These are phyloP conservation scores for Fusarium proliferatum DNA, from an alignment of 2,329 filamentous ascomycete species.

Conservation along the genomic window DNA sequence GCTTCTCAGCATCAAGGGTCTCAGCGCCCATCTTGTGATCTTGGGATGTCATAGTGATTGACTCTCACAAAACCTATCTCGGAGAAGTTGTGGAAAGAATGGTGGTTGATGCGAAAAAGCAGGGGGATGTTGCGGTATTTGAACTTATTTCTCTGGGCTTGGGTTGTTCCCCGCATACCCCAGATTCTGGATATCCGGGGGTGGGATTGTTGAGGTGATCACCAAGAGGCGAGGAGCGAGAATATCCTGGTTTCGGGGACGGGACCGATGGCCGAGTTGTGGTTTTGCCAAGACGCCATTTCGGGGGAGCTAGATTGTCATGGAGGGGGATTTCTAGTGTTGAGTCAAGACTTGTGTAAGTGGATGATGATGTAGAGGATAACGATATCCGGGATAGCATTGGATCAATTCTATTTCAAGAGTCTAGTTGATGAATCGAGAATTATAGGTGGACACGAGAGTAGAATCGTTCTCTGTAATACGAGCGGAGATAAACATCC, in stretches of 20 bases:
- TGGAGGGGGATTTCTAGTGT: neutral
- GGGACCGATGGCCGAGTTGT: constrained; percentile 26
- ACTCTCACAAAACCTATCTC: neutral
- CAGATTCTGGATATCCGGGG: constrained; percentile 33
- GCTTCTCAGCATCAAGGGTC: constrained; percentile 33
- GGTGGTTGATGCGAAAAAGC: neutral
- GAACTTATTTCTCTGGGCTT: neutral
- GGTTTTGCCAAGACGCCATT: constrained; percentile 23
- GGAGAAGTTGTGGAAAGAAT: neutral
- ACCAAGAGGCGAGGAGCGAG: constrained; percentile 9
- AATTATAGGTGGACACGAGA: accelerated
- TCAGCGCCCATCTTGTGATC: constrained; percentile 16
- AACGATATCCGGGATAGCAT: neutral
- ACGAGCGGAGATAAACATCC: neutral
- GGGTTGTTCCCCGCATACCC: constrained; percentile 33
- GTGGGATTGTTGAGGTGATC: constrained; percentile 31
- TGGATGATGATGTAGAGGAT: neutral
- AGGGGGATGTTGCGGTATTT: constrained; percentile 30
- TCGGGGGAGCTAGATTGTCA: neutral
- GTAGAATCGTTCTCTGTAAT: neutral
- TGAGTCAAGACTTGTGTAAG: neutral
- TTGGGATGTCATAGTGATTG: constrained; percentile 15
- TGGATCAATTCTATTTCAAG: neutral
- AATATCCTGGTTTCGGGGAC: constrained; percentile 25
- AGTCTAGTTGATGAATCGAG: accelerated